Conservation (phyloP, 208 protist species). For the Leishmania braziliensis region DNA sequence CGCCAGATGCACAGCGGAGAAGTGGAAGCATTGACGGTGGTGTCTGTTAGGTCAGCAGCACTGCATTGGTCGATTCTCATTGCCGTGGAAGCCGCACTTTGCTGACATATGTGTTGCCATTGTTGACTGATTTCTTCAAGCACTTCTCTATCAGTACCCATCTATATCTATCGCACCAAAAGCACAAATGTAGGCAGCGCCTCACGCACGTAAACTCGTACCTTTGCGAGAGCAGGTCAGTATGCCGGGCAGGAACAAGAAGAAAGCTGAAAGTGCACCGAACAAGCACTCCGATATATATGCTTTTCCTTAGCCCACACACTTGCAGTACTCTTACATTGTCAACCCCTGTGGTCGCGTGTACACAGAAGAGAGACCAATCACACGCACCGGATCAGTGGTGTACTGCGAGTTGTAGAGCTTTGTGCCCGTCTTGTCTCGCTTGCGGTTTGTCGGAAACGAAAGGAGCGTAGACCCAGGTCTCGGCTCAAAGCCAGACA, state of each 20-base stretch:
- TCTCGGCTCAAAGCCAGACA: constrained; percentile 84
- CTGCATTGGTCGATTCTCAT: not conserved
- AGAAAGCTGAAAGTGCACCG: constrained; percentile 7
- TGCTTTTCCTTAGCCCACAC: not conserved
- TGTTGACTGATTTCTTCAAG: not conserved
- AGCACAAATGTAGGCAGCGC: not conserved
- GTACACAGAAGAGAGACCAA: constrained; percentile 77
- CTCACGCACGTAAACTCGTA: not conserved
- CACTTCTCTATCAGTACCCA: not conserved
- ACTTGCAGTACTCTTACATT: constrained; percentile 31
- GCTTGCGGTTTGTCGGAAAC: constrained; percentile 29
- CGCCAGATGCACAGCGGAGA: not conserved
- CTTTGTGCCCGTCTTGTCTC: constrained; percentile 28
- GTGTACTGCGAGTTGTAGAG: constrained; percentile 91
- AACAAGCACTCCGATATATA: not conserved
- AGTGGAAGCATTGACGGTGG: not conserved
- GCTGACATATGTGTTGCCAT: not conserved
- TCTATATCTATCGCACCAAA: constrained; percentile 1
- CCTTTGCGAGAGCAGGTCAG: not conserved
- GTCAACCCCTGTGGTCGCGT: constrained; percentile 74
- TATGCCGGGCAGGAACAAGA: not conserved
- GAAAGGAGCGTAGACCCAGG: constrained; percentile 39
- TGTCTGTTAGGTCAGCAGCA: not conserved
- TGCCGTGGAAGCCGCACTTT: not conserved
- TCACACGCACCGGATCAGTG: constrained; percentile 85